phyloP scores from a whole-genome alignment of 371 early-diverging fungal genomes.

The Rhizopus sp. region DNA sequence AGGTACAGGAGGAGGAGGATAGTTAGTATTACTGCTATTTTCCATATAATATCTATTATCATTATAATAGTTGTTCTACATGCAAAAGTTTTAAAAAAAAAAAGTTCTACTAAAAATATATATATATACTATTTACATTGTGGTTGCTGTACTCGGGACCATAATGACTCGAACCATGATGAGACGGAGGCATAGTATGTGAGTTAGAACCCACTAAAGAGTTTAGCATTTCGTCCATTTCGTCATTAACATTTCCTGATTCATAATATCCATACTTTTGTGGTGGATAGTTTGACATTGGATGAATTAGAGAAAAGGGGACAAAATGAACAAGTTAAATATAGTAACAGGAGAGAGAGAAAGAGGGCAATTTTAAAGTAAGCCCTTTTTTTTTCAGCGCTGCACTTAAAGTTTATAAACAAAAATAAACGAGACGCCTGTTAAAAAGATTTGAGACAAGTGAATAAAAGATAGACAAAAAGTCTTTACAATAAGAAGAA shows the following conservation, averaged over 20 bases:
- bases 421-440: no score
- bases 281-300: constrained; percentile 18
- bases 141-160: neutral
- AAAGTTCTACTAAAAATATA: constrained; percentile 6
- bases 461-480: no score
- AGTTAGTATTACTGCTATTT: neutral
- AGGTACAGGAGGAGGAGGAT: constrained; percentile 18
- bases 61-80: constrained; percentile 5
- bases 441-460: no score
- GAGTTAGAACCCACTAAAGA: constrained; percentile 20
- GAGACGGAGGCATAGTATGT: constrained; percentile 9
- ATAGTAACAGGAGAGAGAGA: neutral
- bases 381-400: no score
- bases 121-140: neutral
- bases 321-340: neutral
- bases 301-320: constrained; percentile 9
- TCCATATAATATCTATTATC: constrained; percentile 8
- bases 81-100: neutral
- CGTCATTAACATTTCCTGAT: constrained; percentile 8
- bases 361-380: neutral
- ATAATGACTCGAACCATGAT: constrained; percentile 1
- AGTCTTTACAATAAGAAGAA: no score
- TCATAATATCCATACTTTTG: constrained; percentile 14
- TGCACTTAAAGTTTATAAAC: no score
- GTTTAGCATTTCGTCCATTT: constrained; percentile 22